These are phyloP conservation scores for Chenopodium formosanum DNA, from an alignment of 148 eudicot species.

Conservation along the genomic window DNA sequence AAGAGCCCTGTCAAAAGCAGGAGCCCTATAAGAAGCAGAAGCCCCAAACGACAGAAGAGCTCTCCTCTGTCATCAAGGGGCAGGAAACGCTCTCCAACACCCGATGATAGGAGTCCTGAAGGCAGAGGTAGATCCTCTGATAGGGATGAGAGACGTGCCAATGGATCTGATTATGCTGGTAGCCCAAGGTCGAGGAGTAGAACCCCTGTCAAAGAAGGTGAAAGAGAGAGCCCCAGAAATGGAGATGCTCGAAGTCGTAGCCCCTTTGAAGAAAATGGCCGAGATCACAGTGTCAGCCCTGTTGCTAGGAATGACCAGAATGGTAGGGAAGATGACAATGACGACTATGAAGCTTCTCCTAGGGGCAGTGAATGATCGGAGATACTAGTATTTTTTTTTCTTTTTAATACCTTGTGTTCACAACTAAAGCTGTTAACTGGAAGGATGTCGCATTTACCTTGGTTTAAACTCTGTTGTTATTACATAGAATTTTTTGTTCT, in stretches of 20 bases:
- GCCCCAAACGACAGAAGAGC: constrained; percentile 49
- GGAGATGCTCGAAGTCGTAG: constrained; percentile 39
- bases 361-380: constrained; percentile 42
- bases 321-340: constrained; percentile 46
- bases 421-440: neutral
- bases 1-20: constrained; percentile 53
- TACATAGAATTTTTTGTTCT: neutral
- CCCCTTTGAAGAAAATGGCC: constrained; percentile 57
- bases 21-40: constrained; percentile 59
- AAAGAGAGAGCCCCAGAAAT: constrained; percentile 40
- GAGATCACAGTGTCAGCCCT: constrained; percentile 41
- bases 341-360: constrained; percentile 42
- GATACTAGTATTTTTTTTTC: neutral
- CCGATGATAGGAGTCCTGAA: constrained; percentile 36
- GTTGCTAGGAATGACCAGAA: constrained; percentile 45
- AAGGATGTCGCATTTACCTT: neutral
- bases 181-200: constrained; percentile 61
- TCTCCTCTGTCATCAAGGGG: constrained; percentile 43
- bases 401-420: neutral
- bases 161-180: constrained; percentile 49
- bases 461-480: neutral
- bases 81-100: constrained; percentile 62
- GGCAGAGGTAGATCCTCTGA: constrained; percentile 47
- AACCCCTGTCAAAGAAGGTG: constrained; percentile 50
- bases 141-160: constrained; percentile 35